Base-by-base conservation (phyloP, 129 eudicot species). In the Centrapalus pauciflorus region DNA sequence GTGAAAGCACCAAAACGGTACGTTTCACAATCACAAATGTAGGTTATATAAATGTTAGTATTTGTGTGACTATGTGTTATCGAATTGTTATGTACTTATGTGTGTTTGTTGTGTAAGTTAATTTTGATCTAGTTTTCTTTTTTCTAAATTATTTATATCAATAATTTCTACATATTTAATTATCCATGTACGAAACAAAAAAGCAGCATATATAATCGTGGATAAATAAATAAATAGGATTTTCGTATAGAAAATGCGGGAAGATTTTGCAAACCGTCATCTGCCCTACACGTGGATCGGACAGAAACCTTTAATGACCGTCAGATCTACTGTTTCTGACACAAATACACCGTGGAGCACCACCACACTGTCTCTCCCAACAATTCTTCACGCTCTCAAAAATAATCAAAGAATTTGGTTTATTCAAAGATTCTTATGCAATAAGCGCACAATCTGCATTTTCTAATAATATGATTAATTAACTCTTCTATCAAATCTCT, bases 341-440 rank as follows among this genome's bases (percentile, higher is more conserved):
- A 16, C 4, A 66, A 49, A 23, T 35, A 48, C 61, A 72, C 55
- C 24, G 70, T 62, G 77, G 77, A 61, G 76, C 69, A 61, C 69
- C 69, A 61, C 69, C 76, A 61, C 76, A 71, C 43, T 35, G 77
- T 61, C 62, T 19, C 40, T 21, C 76, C 49, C 77, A 63, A 61
- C 63, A 52, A n/a, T 50, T 62, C 43, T 61, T 54, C 77, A 72
- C 62, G 52, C 55, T 61, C 77, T 61, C 24, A 62, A 51, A 3
- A 51, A 73, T 27, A 4, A 28, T 29, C 27, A 73, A 16, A 64
- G 72, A 73, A 64, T 54, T 73, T 54, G 62, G 77, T 73, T 65
- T 23, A 21, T 27, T 52, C 34, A 64, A 35, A 73, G 64, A 73
- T 73, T 73, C 77, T 63, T 64, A 20, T 8, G 64, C 25, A 5